Evolutionary conservation across 2,329 filamentous ascomycete species (phyloP), one percentile per base, ranked within the genome.

Genomic region (Emydomyces testavorans): DNA sequence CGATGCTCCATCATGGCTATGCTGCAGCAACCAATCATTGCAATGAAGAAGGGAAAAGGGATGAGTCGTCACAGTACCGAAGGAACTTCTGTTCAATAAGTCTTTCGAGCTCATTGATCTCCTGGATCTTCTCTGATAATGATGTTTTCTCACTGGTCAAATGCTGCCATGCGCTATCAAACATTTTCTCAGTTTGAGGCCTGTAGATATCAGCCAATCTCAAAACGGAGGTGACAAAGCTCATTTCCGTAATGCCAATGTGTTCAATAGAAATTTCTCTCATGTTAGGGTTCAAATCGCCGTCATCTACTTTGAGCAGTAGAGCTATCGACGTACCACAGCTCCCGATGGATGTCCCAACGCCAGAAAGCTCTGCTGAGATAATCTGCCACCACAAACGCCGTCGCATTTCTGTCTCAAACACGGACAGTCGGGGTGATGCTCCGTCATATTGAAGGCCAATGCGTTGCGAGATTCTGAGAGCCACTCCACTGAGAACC

Each of bases 331-430:
- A 65, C 69, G 70, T 74, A 16, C 20, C n/a, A 34, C 34, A 1
- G 62, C 66, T 1, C 70, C 69, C 2, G 54, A 59, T 1, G 60
- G 50, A 7, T 55, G 56, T 51, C 63, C 68, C 48, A 58, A 76
- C 38, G 41, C 76, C 75, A 2, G 77, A 74, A 62, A 85, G 75
- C 60, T 86, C 82, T 49, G 79, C 74, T 31, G 85, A 75, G 11
- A 82, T 72, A 13, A 88, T 69, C 26, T 79, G 77, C 82, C 82
- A 87, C 82, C 82, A 86, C 1, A 87, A 66, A 31, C 83, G 73
- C 42, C 82, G 75, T n/a, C 82, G 75, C 63, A 83, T 75, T 63
- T 86, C 82, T 2, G 77, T 74, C 56, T 86, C 81, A 46, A 83
- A 26, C 69, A 74, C 2, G 64, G 58, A 53, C 28, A 54, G 60